Evolutionary conservation across 352 stramenopile species (phyloP).

Genomic region (Globisporangium carolinianum): DNA sequence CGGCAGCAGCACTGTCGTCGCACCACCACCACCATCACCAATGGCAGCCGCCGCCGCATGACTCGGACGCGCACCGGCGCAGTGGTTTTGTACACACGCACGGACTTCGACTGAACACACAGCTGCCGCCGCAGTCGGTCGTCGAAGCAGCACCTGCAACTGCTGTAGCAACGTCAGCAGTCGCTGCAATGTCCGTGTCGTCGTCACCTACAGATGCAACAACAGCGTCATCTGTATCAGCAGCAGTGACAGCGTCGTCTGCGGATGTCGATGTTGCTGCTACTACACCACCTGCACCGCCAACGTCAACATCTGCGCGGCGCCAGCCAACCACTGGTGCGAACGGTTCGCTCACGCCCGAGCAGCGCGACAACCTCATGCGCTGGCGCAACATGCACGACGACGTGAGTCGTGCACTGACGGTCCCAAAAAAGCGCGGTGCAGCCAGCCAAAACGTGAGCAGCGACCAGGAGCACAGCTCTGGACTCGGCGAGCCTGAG

Average conservation of each 20-base stretch:
- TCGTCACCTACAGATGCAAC: background rate
- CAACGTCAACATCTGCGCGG: background rate
- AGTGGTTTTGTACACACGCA: background rate
- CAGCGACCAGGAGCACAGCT: slow-evolving; percentile 3
- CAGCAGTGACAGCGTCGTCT: too few species aligned
- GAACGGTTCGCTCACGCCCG: background rate
- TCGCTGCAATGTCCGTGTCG: background rate
- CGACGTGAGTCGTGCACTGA: slow-evolving; percentile 54
- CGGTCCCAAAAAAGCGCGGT: slow-evolving; percentile 3
- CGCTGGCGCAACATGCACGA: slow-evolving; percentile 69
- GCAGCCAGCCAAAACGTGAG: background rate
- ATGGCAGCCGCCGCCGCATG: slow-evolving; percentile 2
- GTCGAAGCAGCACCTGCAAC: background rate
- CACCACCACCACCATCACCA: background rate
- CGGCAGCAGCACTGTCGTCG: background rate
- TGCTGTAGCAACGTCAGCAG: background rate
- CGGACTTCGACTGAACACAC: slow-evolving; percentile 3
- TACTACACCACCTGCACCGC: background rate
- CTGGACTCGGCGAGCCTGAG: slow-evolving; percentile 25
- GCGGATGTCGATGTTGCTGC: too few species aligned
- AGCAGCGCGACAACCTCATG: slow-evolving; percentile 24
- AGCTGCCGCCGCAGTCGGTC: background rate
- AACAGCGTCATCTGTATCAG: background rate
- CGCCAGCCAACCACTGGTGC: background rate
- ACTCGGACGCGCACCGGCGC: slow-evolving; percentile 9